phyloP scores from a whole-genome alignment of 2,329 filamentous ascomycete genomes.

The Fusarium sp. region DNA sequence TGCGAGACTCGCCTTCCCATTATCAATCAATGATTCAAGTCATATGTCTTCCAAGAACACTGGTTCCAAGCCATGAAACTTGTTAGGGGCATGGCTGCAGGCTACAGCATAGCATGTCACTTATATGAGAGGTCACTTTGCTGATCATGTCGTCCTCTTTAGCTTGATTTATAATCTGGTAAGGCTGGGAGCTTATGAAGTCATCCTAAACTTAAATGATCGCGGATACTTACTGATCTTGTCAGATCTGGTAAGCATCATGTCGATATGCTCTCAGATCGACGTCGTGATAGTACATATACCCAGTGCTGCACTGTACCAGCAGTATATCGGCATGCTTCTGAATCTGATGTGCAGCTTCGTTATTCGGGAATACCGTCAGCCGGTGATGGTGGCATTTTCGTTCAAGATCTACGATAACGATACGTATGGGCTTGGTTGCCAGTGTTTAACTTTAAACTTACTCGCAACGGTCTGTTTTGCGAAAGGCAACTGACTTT shows the following conservation, averaged over 20 bases:
- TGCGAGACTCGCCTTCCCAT: not conserved
- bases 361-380: slow-evolving; percentile 13
- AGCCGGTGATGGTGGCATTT: slow-evolving; percentile 2
- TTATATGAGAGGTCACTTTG: not conserved
- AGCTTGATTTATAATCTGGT: slow-evolving; percentile 2
- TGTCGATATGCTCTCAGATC: not conserved
- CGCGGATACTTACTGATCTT: slow-evolving; percentile 16
- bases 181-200: slow-evolving; percentile 19
- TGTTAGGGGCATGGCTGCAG: not conserved
- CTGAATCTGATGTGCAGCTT: slow-evolving; percentile 23
- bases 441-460: slow-evolving; percentile 1
- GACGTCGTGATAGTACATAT: not conserved
- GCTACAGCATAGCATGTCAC: not conserved
- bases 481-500: slow-evolving; percentile 1
- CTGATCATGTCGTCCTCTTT: slow-evolving; percentile 1
- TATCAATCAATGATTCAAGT: slow-evolving; percentile 6
- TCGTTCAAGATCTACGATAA: not conserved
- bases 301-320: not conserved
- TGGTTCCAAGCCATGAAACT: slow-evolving; percentile 4
- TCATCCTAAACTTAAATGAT: slow-evolving; percentile 28
- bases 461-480: slow-evolving; percentile 15
- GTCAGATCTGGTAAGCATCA: slow-evolving; percentile 3
- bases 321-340: slow-evolving; percentile 6
- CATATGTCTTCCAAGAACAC: slow-evolving; percentile 15
- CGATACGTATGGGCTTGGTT: not conserved